Base-by-base conservation (phyloP, 257 asterid species). In the Galeopsis tetrahit region DNA sequence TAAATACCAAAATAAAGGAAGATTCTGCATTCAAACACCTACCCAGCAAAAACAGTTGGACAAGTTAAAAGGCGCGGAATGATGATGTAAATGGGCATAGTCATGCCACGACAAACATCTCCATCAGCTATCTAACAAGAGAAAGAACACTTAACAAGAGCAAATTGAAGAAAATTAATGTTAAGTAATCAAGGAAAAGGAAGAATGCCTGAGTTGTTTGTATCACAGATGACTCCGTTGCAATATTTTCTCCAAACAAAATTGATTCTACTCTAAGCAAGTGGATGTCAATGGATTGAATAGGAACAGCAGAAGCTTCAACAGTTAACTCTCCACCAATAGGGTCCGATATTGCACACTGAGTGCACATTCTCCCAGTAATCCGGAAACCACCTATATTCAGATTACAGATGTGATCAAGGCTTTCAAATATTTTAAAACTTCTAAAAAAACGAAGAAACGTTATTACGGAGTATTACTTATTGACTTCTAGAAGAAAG, bases 11-110 rank as follows among this genome's bases (percentile, higher is more conserved):
- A 67, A 48, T 4, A 39, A 38, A 9, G 60, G 28, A 64, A 71
- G 35, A 35, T 17, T 68, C 71, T 71, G 75, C 55, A 70, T 69
- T 70, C 40, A 63, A 69, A 58, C 58, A 76, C 86, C 42, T 78
- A 91, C 96, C 97, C 97, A 31, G 95, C 95, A 77, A 89, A 89
- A 79, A 81, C 72, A 70, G 96, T 87, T 21, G 93, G 95, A 73
- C 97, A 91, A 70, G 97, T 89, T 86, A 89, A 75, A 63, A 91
- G 95, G 13, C 97, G 96, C 7, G 97, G 97, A 82, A 89, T 88
- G 73, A 87, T 77, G 67, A 86, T 68, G 58, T 86, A 82, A 71
- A 91, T 89, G 51, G 97, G 96, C 66, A 91, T 65, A 52, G 85
- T 79, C 93, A 85, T 73, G 76, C 89, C 82, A 56, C 86, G 86